These are phyloP conservation scores for Jamesozyma piceae DNA, from an alignment of 805 yeast species.

Conservation along the genomic window DNA sequence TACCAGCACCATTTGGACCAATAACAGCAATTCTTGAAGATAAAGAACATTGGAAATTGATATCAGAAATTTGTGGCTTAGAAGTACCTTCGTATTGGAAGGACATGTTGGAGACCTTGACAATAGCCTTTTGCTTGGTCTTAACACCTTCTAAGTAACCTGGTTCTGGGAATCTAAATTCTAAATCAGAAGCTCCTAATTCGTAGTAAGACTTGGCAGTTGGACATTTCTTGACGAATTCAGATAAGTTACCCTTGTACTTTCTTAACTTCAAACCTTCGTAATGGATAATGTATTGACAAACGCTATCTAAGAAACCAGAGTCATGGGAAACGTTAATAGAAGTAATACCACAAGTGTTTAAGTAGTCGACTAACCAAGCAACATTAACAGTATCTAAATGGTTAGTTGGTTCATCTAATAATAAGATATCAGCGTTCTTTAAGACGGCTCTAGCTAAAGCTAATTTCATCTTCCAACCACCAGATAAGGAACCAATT, in stretches of 20 bases:
- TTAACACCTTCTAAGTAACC: conserved; percentile 99
- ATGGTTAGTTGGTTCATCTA: conserved; percentile 99
- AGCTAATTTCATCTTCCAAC: conserved; percentile 99
- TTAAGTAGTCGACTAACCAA: conserved; percentile 98
- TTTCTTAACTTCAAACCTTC: conserved; percentile 99
- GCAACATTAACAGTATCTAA: conserved; percentile 99
- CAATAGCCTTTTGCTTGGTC: conserved; percentile 99
- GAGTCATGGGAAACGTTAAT: conserved; percentile 99
- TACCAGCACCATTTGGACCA: conserved; percentile 99
- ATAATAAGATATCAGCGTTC: conserved; percentile 94
- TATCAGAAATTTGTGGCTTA: conserved; percentile 86
- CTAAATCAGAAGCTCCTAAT: conserved; percentile 94
- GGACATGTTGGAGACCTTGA: conserved; percentile 91
- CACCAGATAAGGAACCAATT: conserved; percentile 96
- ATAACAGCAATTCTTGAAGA: conserved; percentile 99
- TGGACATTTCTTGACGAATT: conserved; percentile 97
- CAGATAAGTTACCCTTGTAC: conserved; percentile 99
- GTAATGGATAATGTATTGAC: conserved; percentile 98
- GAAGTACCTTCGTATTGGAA: conserved; percentile 99
- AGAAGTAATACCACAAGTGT: conserved; percentile 97
- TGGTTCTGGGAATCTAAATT: conserved; percentile 98
- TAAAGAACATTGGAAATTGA: conserved; percentile 97
- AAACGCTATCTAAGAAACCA: conserved; percentile 96
- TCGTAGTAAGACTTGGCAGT: conserved; percentile 98
- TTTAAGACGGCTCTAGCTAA: conserved; percentile 97